A percentile compares a stretch with the other conserved stretches of the same genome.
Evolutionary conservation across 345 rosid species (phyloP).

Genomic region (Excoecaria cochinchinensis): DNA sequence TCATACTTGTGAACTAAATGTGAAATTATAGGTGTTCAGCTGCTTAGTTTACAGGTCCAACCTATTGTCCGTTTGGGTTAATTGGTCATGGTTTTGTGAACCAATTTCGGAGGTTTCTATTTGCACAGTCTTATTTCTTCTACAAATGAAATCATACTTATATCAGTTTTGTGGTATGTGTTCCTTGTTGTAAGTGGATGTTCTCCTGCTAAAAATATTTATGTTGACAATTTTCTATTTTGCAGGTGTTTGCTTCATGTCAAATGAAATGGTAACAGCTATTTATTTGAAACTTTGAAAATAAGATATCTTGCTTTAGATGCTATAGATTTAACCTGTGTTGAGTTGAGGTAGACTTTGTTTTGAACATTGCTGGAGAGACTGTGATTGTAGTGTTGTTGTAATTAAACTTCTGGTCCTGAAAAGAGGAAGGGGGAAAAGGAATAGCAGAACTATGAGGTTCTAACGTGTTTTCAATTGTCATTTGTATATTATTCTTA

Average conservation of each 20-base stretch:
- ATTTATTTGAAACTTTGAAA: neutral
- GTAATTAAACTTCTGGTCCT: neutral
- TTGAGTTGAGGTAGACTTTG: neutral
- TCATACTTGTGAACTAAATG: neutral
- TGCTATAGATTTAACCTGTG: neutral
- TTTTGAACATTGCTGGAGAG: slow-evolving; percentile 5
- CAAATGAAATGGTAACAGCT: slow-evolving; percentile 82
- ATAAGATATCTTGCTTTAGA: neutral
- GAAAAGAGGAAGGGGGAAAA: neutral
- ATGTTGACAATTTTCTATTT: neutral
- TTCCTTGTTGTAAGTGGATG: neutral
- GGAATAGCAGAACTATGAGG: neutral
- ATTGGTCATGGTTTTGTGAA: neutral
- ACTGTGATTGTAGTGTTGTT: slow-evolving; percentile 3
- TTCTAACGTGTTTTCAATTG: neutral
- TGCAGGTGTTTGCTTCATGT: slow-evolving; percentile 93
- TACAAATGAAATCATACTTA: neutral
- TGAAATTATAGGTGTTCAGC: neutral
- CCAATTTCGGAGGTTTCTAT: neutral
- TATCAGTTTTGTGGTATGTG: neutral
- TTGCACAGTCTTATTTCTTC: neutral
- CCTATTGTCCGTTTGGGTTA: neutral
- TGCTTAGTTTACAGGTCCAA: neutral
- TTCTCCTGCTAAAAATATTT: neutral
- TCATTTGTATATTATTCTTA: neutral